phyloP scores from a whole-genome alignment of 805 yeast species.

The Candida pseudofarinosa region DNA sequence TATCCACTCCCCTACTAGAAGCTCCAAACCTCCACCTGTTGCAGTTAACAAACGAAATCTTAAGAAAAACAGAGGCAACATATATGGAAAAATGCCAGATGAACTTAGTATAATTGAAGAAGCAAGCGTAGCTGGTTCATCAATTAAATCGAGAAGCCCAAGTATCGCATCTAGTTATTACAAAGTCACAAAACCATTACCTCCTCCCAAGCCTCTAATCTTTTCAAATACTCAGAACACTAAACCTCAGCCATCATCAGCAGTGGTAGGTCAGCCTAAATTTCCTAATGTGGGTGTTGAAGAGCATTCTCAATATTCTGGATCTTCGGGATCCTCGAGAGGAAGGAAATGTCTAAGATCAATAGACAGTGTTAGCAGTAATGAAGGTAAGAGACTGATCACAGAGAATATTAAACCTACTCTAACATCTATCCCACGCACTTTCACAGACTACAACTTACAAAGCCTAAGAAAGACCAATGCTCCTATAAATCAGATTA shows the following conservation, averaged over 20 bases:
- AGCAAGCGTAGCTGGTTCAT: constrained; percentile 16
- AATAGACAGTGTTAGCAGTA: neutral
- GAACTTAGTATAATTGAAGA: constrained; percentile 43
- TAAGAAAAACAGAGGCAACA: constrained; percentile 17
- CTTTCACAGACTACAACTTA: constrained; percentile 3
- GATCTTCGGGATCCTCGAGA: neutral
- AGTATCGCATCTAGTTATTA: constrained; percentile 17
- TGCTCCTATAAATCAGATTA: constrained; percentile 6
- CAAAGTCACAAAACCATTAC: neutral
- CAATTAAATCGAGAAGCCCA: constrained; percentile 26
- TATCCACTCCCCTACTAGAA: constrained; percentile 7
- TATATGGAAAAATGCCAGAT: constrained; percentile 22
- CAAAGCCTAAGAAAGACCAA: constrained; percentile 12
- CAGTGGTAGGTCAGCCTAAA: neutral
- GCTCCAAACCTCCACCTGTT: constrained; percentile 24
- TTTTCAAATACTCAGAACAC: too few relatives aligned
- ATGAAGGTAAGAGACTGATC: neutral
- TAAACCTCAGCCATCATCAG: neutral
- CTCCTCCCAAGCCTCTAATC: neutral
- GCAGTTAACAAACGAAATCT: constrained; percentile 22
- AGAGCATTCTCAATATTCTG: neutral
- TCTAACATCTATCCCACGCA: neutral
- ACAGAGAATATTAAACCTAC: neutral
- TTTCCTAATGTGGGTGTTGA: neutral
- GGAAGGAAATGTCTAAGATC: neutral